Base-by-base conservation (phyloP, 345 rosid species). In the Citrus trifoliata region DNA sequence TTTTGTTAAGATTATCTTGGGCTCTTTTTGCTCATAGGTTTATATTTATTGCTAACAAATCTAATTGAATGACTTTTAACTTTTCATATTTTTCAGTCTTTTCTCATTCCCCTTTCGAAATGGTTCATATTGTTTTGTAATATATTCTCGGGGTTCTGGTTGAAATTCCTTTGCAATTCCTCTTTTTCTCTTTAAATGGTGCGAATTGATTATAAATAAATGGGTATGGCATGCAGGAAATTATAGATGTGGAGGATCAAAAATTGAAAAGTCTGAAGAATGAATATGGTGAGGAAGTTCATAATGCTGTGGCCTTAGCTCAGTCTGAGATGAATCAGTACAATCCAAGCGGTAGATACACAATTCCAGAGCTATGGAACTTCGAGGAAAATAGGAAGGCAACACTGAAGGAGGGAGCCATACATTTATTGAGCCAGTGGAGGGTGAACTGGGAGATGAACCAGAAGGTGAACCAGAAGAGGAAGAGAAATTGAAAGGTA, bases 321-420 rank as follows among this genome's bases (percentile, higher is more conserved):
- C 24, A 81, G 59, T 60, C 7, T 4, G 88, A 89, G 81, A 66
- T 84, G 73, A 87, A 82, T 16, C 85, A 85, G 53, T 89, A 85
- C 71, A 87, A 87, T 18, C 84, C 83, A 30, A 89, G 90, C 74
- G 92, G 92, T 9, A 82, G 92, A 71, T 84, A 85, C 78, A 28
- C 56, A 0, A 80, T 85, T 19, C 67, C 71, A 12, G 92, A 85
- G 85, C 62, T 87, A 5, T 89, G 90, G 89, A 65, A 89, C 76
- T 72, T 58, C 33, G 76, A 58, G 72, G 83, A 65, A 58, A 71
- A 66, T 37, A 82, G 85, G 80, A 87, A 76, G 79, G 92, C 92
- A 53, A 18, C 85, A 19, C 70, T 87, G 19, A 76, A 46, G 61
- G 90, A 86, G 81, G 92, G 84, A 74, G 78, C 51, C 19, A 51